Conservation (phyloP, 192 early-diverging fungal genomes). For the Coemansia sp. region DNA sequence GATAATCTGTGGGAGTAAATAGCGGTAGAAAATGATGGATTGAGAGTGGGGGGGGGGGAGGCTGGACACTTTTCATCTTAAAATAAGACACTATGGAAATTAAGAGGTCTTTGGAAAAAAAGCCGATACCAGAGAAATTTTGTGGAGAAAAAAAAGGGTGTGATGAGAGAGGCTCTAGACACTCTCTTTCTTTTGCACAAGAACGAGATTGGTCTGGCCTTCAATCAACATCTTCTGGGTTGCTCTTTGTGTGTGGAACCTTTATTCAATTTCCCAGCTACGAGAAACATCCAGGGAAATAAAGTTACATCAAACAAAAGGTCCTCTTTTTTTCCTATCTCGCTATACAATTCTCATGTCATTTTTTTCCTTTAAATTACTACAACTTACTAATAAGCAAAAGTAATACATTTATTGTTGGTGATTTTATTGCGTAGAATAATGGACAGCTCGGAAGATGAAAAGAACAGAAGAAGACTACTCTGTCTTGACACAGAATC, state of each 20-base stretch:
- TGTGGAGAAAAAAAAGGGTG: too few relatives aligned
- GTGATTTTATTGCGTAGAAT: background rate
- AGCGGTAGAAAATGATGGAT: background rate
- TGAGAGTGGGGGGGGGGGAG: background rate
- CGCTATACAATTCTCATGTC: background rate
- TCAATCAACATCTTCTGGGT: background rate
- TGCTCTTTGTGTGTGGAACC: background rate
- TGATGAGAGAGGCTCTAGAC: constrained; percentile 3
- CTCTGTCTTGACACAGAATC: constrained; percentile 35
- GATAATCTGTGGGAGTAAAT: background rate
- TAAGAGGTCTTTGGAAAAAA: background rate
- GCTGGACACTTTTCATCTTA: background rate
- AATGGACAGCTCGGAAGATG: constrained; percentile 10
- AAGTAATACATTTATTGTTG: background rate
- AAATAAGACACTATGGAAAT: background rate
- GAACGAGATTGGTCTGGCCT: background rate
- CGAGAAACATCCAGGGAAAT: constrained; percentile 1
- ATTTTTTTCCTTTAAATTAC: background rate
- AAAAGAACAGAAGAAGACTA: constrained; percentile 17
- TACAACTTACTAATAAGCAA: background rate
- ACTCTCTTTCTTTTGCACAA: background rate
- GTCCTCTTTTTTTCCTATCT: background rate
- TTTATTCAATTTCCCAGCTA: background rate
- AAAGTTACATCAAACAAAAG: constrained; percentile 1
- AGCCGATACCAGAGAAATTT: background rate